These are phyloP conservation scores for Eucalyptus pumila DNA, from an alignment of 345 rosid species.

Conservation along the genomic window DNA sequence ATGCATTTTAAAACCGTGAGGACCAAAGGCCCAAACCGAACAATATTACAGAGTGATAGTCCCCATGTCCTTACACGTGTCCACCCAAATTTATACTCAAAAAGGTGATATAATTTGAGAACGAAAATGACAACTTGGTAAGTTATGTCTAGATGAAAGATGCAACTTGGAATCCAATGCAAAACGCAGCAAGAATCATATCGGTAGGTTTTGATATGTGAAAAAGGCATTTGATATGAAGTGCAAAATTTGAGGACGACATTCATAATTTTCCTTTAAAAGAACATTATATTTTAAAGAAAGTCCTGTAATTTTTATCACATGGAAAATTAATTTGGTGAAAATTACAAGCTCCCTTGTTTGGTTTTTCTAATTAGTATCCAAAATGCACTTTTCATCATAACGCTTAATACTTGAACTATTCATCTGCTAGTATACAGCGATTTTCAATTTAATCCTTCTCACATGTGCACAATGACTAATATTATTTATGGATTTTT, in stretches of 20 bases:
- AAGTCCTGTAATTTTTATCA: too few species aligned
- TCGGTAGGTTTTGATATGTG: not conserved
- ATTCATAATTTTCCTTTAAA: not conserved
- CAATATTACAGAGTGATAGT: too few species aligned
- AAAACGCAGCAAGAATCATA: not conserved
- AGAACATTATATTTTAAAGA: not conserved
- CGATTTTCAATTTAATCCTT: not conserved
- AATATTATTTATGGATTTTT: not conserved
- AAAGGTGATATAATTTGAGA: not conserved
- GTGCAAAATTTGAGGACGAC: not conserved
- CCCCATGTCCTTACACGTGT: not conserved
- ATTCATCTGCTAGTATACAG: fast-evolving
- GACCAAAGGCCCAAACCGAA: fast-evolving
- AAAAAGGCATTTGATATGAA: not conserved
- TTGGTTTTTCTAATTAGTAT: not conserved
- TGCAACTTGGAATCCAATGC: not conserved
- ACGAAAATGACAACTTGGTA: not conserved
- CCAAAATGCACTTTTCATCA: not conserved
- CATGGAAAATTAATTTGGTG: not conserved
- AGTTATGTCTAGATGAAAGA: not conserved
- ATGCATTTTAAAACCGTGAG: too few species aligned
- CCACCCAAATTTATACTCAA: not conserved
- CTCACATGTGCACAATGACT: not conserved
- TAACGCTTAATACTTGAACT: fast-evolving
- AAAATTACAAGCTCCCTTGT: not conserved